Evolutionary conservation across 257 asterid species (phyloP).

Genomic region (Hygrophila difformis): DNA sequence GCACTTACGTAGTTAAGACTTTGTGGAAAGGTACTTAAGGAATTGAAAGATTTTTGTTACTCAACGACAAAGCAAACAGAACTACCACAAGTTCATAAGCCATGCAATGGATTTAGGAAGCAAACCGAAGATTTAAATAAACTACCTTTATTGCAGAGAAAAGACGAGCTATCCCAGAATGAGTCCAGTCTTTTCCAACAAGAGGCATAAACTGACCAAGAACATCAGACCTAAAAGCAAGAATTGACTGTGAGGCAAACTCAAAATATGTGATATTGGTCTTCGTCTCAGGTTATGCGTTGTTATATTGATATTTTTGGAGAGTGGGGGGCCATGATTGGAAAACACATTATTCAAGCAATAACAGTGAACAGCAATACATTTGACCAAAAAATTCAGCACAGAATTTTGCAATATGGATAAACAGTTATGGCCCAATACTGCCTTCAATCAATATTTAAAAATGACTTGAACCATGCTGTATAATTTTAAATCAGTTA

Average conservation of each 20-base stretch:
- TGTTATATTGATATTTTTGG: constrained; percentile 1
- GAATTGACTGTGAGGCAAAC: constrained; percentile 13
- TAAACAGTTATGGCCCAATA: background rate
- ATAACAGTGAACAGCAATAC: constrained; percentile 9
- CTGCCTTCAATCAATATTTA: background rate
- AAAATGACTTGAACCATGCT: background rate
- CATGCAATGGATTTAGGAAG: constrained; percentile 3
- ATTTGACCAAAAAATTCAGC: constrained; percentile 4
- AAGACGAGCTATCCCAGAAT: constrained; percentile 93
- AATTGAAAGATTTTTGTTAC: background rate
- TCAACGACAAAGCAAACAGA: constrained; percentile 3
- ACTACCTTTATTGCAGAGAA: constrained; percentile 94
- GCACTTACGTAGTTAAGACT: background rate
- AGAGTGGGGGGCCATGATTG: background rate
- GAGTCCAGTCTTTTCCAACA: constrained; percentile 99
- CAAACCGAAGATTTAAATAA: constrained; percentile 10
- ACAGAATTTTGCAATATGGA: constrained; percentile 2
- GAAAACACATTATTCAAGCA: background rate
- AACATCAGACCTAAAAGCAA: constrained; percentile 86
- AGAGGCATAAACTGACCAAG: constrained; percentile 99
- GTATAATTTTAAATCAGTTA: constrained; percentile 10
- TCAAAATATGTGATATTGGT: background rate
- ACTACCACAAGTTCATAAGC: constrained; percentile 16
- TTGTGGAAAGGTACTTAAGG: background rate
- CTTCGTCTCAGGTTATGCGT: constrained; percentile 3